Percentiles rank a stretch among this genome's conserved stretches.
Evolutionary conservation across 2,329 filamentous ascomycete genomes (phyloP).

Genomic region (Lachnellula cervina): DNA sequence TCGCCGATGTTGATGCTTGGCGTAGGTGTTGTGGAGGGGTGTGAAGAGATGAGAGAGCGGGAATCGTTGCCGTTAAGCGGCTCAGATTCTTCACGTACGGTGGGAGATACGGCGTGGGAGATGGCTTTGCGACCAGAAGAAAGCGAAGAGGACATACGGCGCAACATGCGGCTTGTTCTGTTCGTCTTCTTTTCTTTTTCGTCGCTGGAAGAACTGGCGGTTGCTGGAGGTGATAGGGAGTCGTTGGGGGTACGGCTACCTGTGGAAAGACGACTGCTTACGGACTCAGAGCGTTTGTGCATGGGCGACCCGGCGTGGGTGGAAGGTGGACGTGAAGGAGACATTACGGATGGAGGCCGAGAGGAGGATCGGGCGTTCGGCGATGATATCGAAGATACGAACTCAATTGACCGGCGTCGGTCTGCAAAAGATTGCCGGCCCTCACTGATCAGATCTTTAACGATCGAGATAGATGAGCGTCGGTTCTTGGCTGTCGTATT

Average conservation of each 20-base stretch:
- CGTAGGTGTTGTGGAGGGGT: slow-evolving; percentile 33
- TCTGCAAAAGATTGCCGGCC: slow-evolving; percentile 46
- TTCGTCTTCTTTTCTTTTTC: slow-evolving; percentile 49
- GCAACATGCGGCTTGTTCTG: slow-evolving; percentile 47
- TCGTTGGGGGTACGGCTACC: slow-evolving; percentile 21
- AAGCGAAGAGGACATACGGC: slow-evolving; percentile 58
- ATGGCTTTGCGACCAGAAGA: slow-evolving; percentile 39
- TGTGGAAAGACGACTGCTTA: slow-evolving; percentile 53
- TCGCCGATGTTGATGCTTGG: slow-evolving; percentile 51
- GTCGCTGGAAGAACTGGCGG: slow-evolving; percentile 38
- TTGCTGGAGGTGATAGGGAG: slow-evolving; percentile 36
- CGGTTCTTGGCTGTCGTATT: slow-evolving; percentile 33
- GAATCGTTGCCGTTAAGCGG: slow-evolving; percentile 27
- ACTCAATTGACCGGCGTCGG: slow-evolving; percentile 40
- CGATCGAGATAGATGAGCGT: slow-evolving; percentile 55
- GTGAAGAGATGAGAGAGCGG: slow-evolving; percentile 21
- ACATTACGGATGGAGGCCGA: slow-evolving; percentile 39
- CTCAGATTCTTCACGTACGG: slow-evolving; percentile 35
- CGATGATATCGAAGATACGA: slow-evolving; percentile 37
- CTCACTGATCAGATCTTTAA: slow-evolving; percentile 53
- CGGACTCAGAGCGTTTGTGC: slow-evolving; percentile 59
- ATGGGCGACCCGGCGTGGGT: slow-evolving; percentile 36
- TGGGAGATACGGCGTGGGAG: slow-evolving; percentile 31
- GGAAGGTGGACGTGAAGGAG: slow-evolving; percentile 44
- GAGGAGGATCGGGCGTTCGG: slow-evolving; percentile 39